Evolutionary conservation across 2,329 filamentous ascomycete genomes (phyloP), one percentile per base, ranked within the genome.

Genomic region (Shiraia bambusicola): DNA sequence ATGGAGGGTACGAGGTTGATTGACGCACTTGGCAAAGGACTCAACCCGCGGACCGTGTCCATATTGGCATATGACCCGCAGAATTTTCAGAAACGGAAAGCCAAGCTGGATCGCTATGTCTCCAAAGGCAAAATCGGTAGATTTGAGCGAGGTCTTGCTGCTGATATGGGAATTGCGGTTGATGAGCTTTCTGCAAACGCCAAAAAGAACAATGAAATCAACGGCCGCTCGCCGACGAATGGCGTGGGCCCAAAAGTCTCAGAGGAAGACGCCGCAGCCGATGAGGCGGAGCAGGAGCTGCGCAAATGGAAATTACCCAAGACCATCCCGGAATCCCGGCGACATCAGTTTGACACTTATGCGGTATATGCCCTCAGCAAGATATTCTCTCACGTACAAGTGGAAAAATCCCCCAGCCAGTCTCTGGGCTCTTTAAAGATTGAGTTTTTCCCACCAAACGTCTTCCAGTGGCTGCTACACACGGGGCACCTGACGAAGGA

Each of bases 11-110:
- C 84, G 7, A 72, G 87, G 6, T 70, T 91, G 17, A 84, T 87
- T 25, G 86, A 91, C 59, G 86, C 86, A 0, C 80, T 91, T 39
- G 84, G 86, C 2, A 83, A 83, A 45, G 86, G 84, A 2, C 70
- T 79, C 24, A 34, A 45, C 8, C 28, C 43, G 12, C 44, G 42
- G 11, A 25, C 38, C 4, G 49, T 47, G 17, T 16, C 26, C 15
- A 15, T 11, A n/a, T 13, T 19, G 11, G 40, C 34, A 17, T 28
- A 42, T 13, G 54, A 58, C 12, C 50, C 35, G 42, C 49, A 58
- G 9, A 55, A 58, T 17, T 62, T 63, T 57, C 48, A 60, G n/a
- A 61, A 60, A 27, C 51, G 54, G 34, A 54, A 62, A 17, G 47
- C 42, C 10, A 63, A 63, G 40, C 50, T 74, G 3, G 69, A 76